Base-by-base conservation (phyloP, 768 basidiomycete genomes). In the Psilocybe sp. region DNA sequence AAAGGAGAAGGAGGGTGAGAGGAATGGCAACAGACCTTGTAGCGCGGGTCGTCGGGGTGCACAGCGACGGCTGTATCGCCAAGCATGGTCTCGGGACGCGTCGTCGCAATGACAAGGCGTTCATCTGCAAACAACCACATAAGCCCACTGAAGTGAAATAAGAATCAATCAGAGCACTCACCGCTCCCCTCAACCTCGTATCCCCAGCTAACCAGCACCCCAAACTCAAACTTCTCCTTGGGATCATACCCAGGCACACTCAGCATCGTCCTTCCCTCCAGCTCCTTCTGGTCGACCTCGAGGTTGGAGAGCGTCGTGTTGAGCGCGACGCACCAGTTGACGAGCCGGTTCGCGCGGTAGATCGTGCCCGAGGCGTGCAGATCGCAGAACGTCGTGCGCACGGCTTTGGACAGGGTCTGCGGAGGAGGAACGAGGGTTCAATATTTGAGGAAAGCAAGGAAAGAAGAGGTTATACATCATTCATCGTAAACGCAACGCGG, bases 231-330 rank as follows among this genome's bases (percentile, higher is more conserved):
- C 58, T 85, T 87, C 65, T 98, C 96, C 63, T 94, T 96, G n/a
- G 73, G 58, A 54, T 95, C 94, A 60, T 99, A 99, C 0, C 96
- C 97, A 2, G 97, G 97, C 2, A 99, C 92, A 49, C 76, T 86
- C 49, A 99, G 72, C 47, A 96, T 60, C 0, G 94, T 96, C 47
- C 88, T 82, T 0, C 96, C 95, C 6, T 76, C 76, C 14, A 98
- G 76, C 57, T 91, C 82, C 61, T 92, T 93, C 65, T 96, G 92
- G 40, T 98, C 96, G 58, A 98, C 94, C 81, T 98, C 97, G 45
- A 99, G 78, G 68, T 98, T 98, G n/a, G 96, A 98, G 2, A 99
- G 74, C 0, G 96, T 96, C 1, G 97, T 99, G 65, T 98, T 97
- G 52, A 99, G 73, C 65, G 84, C 80, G 41, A 93, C 90, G 73